Percentiles rank a stretch among this genome's conserved stretches.
phyloP scores from a whole-genome alignment of 176 grass and related monocot species.

The Zoysia pacifica region DNA sequence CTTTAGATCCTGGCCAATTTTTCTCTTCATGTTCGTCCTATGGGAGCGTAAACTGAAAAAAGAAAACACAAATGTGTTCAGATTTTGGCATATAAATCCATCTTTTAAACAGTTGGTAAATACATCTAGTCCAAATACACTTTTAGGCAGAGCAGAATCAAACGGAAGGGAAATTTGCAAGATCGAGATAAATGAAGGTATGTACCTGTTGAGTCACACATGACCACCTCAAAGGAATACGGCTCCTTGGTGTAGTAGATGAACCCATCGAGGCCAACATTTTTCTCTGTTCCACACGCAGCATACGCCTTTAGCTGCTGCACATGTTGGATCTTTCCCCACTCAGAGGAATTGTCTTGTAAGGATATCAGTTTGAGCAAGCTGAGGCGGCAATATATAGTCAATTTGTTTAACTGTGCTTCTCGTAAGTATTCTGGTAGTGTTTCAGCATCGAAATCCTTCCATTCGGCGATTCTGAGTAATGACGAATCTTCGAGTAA shows the following conservation, averaged over 20 bases:
- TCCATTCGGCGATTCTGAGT: not conserved
- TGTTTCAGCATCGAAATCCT: not conserved
- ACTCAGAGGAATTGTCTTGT: not conserved
- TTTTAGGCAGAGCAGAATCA: no score
- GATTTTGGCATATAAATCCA: no score
- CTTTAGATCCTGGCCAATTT: no score
- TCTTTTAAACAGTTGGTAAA: no score
- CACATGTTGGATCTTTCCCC: not conserved
- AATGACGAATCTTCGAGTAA: not conserved
- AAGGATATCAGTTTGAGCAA: conserved; percentile 31
- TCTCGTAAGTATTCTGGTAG: conserved; percentile 12
- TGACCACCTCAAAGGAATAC: not conserved
- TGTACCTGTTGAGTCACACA: not conserved
- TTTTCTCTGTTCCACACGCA: no score
- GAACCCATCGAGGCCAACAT: not conserved
- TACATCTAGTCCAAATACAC: no score
- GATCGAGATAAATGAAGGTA: not conserved
- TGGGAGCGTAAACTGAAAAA: no score
- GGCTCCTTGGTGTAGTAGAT: conserved; percentile 31
- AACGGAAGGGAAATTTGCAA: no score
- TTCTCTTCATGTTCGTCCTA: no score
- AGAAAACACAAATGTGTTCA: no score
- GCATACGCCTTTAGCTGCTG: not conserved
- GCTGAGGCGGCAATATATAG: not conserved
- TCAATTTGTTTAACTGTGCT: not conserved